Evolutionary conservation across 306 rosid species (phyloP).

Genomic region (Erythrophleum fordii): DNA sequence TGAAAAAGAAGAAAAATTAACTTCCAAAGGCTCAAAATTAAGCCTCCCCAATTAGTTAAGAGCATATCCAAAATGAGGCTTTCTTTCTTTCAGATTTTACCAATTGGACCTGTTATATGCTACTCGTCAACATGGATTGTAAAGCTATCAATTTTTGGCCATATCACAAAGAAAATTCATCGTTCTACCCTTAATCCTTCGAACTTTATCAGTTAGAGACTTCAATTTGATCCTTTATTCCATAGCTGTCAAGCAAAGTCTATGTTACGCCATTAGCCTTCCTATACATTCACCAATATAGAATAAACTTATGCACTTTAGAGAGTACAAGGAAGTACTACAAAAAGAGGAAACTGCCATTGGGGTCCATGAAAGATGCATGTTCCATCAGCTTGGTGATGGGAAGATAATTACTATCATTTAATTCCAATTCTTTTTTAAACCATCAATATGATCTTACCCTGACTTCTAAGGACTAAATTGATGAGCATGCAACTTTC

Average conservation of each 20-base stretch:
- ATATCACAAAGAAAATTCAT: not conserved
- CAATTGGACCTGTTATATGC: not conserved
- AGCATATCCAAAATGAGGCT: not conserved
- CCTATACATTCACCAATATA: not conserved
- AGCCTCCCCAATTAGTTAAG: not conserved
- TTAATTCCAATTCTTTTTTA: not conserved
- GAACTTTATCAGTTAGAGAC: not conserved
- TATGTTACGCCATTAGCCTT: slow-evolving; percentile 10
- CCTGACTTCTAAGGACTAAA: not conserved
- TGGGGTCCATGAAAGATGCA: not conserved
- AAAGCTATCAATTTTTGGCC: slow-evolving; percentile 11
- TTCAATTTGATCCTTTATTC: slow-evolving; percentile 10
- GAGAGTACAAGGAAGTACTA: not conserved
- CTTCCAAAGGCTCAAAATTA: slow-evolving; percentile 15
- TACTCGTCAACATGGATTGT: slow-evolving; percentile 20
- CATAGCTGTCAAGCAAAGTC: slow-evolving; percentile 15
- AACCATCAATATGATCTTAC: not conserved
- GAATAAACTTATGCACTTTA: not conserved
- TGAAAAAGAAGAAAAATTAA: slow-evolving; percentile 8
- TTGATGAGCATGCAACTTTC: not conserved
- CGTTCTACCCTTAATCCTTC: not conserved
- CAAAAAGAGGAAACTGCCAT: not conserved
- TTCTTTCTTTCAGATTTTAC: slow-evolving; percentile 5
- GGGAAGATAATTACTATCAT: not conserved
- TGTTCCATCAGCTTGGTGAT: not conserved